Base-by-base conservation (phyloP, 108 stramenopile species). In the Pseudonitzschia multistriata region DNA sequence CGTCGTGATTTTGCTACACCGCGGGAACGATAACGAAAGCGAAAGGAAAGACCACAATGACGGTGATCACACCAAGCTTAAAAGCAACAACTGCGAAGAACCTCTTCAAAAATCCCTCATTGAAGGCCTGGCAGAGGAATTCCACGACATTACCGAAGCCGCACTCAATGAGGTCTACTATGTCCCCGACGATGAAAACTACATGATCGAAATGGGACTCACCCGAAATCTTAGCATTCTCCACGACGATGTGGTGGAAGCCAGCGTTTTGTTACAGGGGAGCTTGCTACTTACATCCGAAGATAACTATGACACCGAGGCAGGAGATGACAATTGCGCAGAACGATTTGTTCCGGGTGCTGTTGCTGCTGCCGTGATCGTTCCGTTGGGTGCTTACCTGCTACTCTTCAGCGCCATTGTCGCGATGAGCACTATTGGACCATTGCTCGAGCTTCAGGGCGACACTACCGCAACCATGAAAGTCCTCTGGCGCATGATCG, bases 351-450 rank as follows among this genome's bases (percentile, higher is more conserved):
- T 10, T 5, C 7, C 37, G 5, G 37, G 7, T 10, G 37, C 37
- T 45, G 5, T 17, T 1, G 42, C 3, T 10, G 42, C 8, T 45
- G 15, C 42, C 11, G 66, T 57, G 27, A 52, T 71, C 19, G 69
- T 75, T 28, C 86, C 86, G 22, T 21, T 66, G 30, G 25, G 68
- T 59, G 86, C 79, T 27, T 90, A 87, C 55, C 31, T 83, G n/a
- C 54, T 79, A 10, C 68, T 90, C 21, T 57, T 76, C 0, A 30
- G 54, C 13, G 84, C 84, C 2, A 72, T 90, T 2, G 40, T 90
- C 27, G 79, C 84, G n/a, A 49, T 87, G 3, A 73, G 80, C n/a
- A 66, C 78, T 21, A 69, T 83, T 48, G 86, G 85, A n/a, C 82
- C 84, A 0, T 63, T 83, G 22, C 67, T 87, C 0, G 66, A 81